Base-by-base conservation (phyloP, 441 rosid genomes). In the Pelargonium fulgidum region DNA sequence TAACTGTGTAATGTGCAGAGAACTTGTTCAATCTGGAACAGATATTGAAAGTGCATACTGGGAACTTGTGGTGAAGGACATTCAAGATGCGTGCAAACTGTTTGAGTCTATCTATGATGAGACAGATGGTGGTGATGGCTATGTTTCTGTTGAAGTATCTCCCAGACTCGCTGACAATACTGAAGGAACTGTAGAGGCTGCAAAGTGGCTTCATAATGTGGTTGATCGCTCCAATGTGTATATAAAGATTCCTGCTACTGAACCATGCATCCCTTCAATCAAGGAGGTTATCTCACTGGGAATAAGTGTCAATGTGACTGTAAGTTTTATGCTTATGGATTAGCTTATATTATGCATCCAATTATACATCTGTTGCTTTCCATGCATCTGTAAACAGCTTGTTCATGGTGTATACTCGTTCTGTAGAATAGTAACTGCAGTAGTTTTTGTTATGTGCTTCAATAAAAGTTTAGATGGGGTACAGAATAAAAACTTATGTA, bases 191-290 rank as follows among this genome's bases (percentile, higher is more conserved):
- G 86, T 90, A 63, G 98, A 85, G 76, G 97, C 98, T 61, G 90
- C 97, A 70, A 91, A 87, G 71, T 94, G 77, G 85, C 94, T 94
- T 81, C 90, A 83, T 72, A 86, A 91, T 79, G 92, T 87, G 72
- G 99, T 94, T 45, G 69, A 83, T 78, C 86, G 97, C 72, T 80
- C 86, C 17, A 93, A 91, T 64, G 99, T 93, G 64, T 93, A 91
- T 86, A 91, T 93, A 29, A 93, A 94, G 82, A 94, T 94, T 66
- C 99, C 97, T 72, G 99, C 97, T 54, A 91, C 99, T n/a, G 97
- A 87, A 76, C 83, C 96, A 3, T 94, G 99, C 76, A 71, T 94
- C 75, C 96, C 96, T 66, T 89, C 96, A n/a, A 88, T 93, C 80
- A 89, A 89, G 85, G 93, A 93, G 77, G 97, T 90, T 75, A 91